These are phyloP conservation scores for Yarrowia osloensis DNA, from an alignment of 805 yeast species.

Conservation along the genomic window DNA sequence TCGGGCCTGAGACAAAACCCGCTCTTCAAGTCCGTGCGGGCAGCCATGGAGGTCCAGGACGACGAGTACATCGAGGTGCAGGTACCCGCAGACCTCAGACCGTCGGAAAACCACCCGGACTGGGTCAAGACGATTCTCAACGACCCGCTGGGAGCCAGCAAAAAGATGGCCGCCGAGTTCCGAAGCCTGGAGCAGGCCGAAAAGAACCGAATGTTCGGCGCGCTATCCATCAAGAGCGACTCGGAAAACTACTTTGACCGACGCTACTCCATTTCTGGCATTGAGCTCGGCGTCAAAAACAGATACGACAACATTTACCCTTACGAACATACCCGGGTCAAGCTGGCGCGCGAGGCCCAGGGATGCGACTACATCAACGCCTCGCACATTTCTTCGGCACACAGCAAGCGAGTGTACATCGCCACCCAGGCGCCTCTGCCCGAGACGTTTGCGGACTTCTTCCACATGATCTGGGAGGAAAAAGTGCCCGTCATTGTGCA, in stretches of 20 bases:
- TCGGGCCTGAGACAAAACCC: conserved; percentile 36
- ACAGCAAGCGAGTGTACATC: conserved; percentile 55
- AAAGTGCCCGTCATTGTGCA: conserved; percentile 68
- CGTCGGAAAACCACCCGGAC: conserved; percentile 47
- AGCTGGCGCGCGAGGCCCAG: conserved; percentile 33
- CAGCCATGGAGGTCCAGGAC: conserved; percentile 38
- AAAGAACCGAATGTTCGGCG: conserved; percentile 60
- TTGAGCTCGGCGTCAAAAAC: conserved; percentile 78
- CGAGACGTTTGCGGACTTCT: conserved; percentile 81
- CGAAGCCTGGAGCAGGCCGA: conserved; percentile 69
- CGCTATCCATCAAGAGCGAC: conserved; percentile 37
- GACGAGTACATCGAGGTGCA: conserved; percentile 36
- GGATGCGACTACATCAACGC: conserved; percentile 78
- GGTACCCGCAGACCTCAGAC: conserved; percentile 34
- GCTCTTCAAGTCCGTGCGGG: conserved; percentile 34
- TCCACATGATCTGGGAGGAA: conserved; percentile 73
- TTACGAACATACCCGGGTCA: conserved; percentile 80
- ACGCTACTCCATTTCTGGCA: conserved; percentile 63
- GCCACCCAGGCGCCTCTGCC: conserved; percentile 93
- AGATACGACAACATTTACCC: conserved; percentile 88
- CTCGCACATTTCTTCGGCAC: conserved; percentile 55
- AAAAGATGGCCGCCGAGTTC: conserved; percentile 55
- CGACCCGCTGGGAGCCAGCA: conserved; percentile 44
- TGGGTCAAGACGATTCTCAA: conserved; percentile 54
- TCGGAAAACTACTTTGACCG: conserved; percentile 32